phyloP scores from a whole-genome alignment of 1,139 yeast species.

The Taphrina betulina region DNA sequence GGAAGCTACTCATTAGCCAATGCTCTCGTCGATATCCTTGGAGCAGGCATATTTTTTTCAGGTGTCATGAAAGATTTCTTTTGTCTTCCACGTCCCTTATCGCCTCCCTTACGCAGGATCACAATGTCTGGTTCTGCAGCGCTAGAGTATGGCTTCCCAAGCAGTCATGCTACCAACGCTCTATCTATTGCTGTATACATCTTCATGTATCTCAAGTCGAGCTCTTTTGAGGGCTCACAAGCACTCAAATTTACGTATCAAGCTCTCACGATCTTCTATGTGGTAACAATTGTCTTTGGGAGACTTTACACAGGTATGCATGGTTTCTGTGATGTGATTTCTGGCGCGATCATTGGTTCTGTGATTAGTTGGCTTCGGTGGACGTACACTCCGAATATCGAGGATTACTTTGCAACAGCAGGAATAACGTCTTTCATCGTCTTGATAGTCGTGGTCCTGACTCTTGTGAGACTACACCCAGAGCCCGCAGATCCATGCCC shows the following conservation, averaged over 20 bases:
- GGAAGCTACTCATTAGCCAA: constrained; percentile 63
- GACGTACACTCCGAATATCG: constrained; percentile 35
- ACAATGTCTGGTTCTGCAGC: constrained; percentile 88
- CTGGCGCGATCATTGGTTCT: constrained; percentile 67
- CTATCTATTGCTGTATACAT: constrained; percentile 50
- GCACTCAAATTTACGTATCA: constrained; percentile 35
- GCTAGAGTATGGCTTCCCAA: constrained; percentile 92
- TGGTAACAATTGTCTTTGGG: constrained; percentile 68
- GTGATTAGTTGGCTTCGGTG: constrained; percentile 42
- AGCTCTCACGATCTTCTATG: constrained; percentile 51
- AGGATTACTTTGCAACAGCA: constrained; percentile 33
- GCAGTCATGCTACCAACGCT: constrained; percentile 91
- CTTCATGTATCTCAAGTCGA: constrained; percentile 35
- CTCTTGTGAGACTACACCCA: constrained; percentile 65
- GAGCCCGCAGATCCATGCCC: constrained; percentile 94
- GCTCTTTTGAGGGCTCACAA: constrained; percentile 4
- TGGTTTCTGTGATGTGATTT: constrained; percentile 64
- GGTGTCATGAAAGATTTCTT: constrained; percentile 80
- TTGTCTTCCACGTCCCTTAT: constrained; percentile 86
- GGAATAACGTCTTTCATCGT: constrained; percentile 45
- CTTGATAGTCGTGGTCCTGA: constrained; percentile 48
- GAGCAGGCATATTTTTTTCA: constrained; percentile 76
- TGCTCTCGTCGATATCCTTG: constrained; percentile 66
- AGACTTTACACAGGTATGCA: constrained; percentile 97
- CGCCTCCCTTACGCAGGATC: constrained; percentile 88